A percentile compares a stretch with the other conserved stretches of the same genome.
Evolutionary conservation across 176 grass and related monocot species (phyloP).

Genomic region (Thinopyrum elongatum): DNA sequence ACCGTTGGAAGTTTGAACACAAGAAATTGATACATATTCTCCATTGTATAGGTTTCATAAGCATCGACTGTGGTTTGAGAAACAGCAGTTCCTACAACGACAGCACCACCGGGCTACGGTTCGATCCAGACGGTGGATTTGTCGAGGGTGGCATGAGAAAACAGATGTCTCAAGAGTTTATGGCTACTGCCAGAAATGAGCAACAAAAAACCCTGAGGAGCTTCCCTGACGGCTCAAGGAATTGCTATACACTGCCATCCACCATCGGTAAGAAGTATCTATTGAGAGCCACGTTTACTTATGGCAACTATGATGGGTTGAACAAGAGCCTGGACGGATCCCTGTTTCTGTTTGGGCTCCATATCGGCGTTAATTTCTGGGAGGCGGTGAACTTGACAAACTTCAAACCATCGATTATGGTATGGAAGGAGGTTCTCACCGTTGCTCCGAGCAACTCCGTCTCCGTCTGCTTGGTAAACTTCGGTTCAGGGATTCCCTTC

Average conservation of each 20-base stretch:
- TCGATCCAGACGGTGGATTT: too few species aligned
- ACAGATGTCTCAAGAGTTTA: not conserved
- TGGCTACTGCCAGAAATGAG: not conserved
- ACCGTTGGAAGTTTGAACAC: too few species aligned
- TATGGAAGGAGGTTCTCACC: not conserved
- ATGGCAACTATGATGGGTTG: not conserved
- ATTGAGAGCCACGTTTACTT: not conserved
- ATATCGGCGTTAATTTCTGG: conserved; percentile 19
- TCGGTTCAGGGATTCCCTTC: conserved; percentile 1
- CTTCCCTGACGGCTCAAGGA: conserved; percentile 4
- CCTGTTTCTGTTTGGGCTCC: not conserved
- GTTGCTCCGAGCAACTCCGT: not conserved
- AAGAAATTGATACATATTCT: too few species aligned
- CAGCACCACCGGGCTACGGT: too few species aligned
- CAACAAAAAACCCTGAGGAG: not conserved
- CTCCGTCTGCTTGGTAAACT: conserved; percentile 3
- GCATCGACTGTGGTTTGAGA: too few species aligned
- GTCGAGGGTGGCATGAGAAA: not conserved
- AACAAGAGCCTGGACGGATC: not conserved
- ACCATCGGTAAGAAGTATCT: not conserved
- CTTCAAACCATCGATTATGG: not conserved
- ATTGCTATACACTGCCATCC: not conserved
- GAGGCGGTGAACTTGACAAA: not conserved
- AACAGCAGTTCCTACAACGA: too few species aligned
- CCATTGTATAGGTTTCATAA: too few species aligned